These are phyloP conservation scores for Tympanopsis confertula DNA, from an alignment of 2,329 filamentous ascomycete genomes.

Conservation along the genomic window DNA sequence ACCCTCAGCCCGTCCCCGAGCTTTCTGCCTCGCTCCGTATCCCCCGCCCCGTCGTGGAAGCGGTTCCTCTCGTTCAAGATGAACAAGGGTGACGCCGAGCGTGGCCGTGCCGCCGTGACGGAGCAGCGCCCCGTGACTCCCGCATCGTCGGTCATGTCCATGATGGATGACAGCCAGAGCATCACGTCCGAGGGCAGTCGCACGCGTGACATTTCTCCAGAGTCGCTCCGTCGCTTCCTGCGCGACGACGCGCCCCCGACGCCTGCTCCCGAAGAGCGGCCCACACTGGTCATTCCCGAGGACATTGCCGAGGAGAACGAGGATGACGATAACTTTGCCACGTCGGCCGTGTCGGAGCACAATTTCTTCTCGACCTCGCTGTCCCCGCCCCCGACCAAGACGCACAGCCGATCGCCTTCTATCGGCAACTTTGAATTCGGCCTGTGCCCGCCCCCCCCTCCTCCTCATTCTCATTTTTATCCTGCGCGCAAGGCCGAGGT, in stretches of 20 bases:
- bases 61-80: background rate
- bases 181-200: constrained; percentile 26
- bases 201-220: constrained; percentile 41
- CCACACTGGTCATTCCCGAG: constrained; percentile 26
- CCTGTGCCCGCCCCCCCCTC: constrained; percentile 38
- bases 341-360: constrained; percentile 31
- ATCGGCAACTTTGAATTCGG: too few relatives aligned
- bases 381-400: constrained; percentile 34
- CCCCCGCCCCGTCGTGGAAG: background rate
- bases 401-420: background rate
- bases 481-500: background rate
- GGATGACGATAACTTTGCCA: constrained; percentile 54
- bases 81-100: background rate
- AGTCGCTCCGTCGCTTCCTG: constrained; percentile 38
- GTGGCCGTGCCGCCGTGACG: background rate
- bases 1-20: constrained; percentile 13
- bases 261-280: constrained; percentile 18
- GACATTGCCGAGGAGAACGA: constrained; percentile 37
- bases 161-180: constrained; percentile 16
- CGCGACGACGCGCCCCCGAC: constrained; percentile 28
- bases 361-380: constrained; percentile 31
- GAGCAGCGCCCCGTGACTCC: background rate
- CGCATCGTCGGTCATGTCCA: background rate
- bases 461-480: background rate
- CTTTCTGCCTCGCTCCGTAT: constrained; percentile 3